Conservation (phyloP, 2,329 filamentous ascomycete genomes). For the Eurotiales sp. region DNA sequence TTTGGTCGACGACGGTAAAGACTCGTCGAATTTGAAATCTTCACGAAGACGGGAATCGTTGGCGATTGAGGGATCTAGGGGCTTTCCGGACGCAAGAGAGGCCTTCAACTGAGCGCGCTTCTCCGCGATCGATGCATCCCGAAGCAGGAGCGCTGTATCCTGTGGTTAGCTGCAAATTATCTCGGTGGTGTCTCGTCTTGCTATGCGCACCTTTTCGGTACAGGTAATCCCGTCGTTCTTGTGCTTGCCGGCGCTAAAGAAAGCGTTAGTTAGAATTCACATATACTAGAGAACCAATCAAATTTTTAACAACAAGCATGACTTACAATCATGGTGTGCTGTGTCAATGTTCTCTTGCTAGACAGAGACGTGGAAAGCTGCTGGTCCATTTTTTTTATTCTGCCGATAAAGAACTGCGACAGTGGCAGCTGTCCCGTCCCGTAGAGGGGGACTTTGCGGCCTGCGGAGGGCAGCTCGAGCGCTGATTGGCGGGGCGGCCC, state of each 20-base stretch:
- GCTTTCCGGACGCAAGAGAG: slow-evolving; percentile 84
- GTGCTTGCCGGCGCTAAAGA: slow-evolving; percentile 64
- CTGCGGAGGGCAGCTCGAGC: slow-evolving; percentile 24
- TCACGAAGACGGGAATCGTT: slow-evolving; percentile 79
- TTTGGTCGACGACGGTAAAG: slow-evolving; percentile 39
- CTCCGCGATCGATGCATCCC: slow-evolving; percentile 88
- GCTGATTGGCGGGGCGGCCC: slow-evolving; percentile 23
- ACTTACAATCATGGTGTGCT: slow-evolving; percentile 17
- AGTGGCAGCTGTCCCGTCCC: background rate
- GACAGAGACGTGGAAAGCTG: background rate
- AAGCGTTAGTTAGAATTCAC: slow-evolving; percentile 6
- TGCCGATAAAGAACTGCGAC: slow-evolving; percentile 22
- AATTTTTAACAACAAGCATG: too few relatives aligned
- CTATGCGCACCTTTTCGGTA: slow-evolving; percentile 61
- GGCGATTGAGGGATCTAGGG: slow-evolving; percentile 74
- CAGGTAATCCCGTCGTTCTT: slow-evolving; percentile 80
- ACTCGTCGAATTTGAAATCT: slow-evolving; percentile 93
- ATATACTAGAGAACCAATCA: too few relatives aligned
- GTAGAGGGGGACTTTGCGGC: slow-evolving; percentile 24
- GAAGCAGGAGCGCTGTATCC: slow-evolving; percentile 67
- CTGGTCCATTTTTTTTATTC: slow-evolving; percentile 33
- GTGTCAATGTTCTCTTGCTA: background rate
- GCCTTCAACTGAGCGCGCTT: slow-evolving; percentile 83
- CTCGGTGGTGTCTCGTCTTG: background rate
- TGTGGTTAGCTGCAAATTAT: background rate